Base-by-base conservation (phyloP, 176 grass and related monocot genomes). In the Raddia guianensis region DNA sequence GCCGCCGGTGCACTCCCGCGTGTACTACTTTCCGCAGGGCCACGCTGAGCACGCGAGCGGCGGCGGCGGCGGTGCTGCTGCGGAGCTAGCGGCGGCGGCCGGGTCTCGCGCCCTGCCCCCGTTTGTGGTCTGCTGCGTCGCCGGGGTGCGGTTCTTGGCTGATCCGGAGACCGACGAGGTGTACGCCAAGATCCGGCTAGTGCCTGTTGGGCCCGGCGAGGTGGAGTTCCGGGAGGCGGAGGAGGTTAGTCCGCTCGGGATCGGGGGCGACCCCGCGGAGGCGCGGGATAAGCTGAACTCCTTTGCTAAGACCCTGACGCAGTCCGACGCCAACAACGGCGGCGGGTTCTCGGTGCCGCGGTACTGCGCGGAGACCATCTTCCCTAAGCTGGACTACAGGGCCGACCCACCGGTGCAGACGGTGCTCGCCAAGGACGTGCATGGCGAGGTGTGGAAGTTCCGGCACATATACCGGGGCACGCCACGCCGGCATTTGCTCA, bases 11-110 rank as follows among this genome's bases (percentile, higher is more conserved):
- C 74, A 83, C 49, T 89, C 93, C 3, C 83, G 70, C 18, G 90
- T 99, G 8, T 99, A 82, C 86, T 99, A 99, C 89, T 95, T 99
- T 76, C 88, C 92, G 32, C 91, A 99, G 89, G 96, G 96, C n/a
- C 96, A 99, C 74, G 89, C 91, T 5, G 96, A 99, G 86, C 96
- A 95, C 72, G 89, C 93, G 65, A 83, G 76, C 50, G 48, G 62
- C 73, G 66, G 54, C 32, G 85, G 42, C 32, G 59, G 13, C 37
- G 27, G 27, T 27, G 69, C 16, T 10, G 70, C 33, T 11, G 82
- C 72, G 16, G 86, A 89, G 44, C 75, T 87, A 56, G 83, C 70
- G 11, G 63, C 56, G 69, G 63, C 57, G 32, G 44, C 56, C 1
- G 83, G 63, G 8, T 43, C 70, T 9, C 81, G 82, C 2, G 57